Percentiles rank a stretch among this genome's conserved stretches.
These are phyloP conservation scores for Rutstroemia sp. DNA, from an alignment of 2,329 filamentous ascomycete genomes.

Conservation along the genomic window DNA sequence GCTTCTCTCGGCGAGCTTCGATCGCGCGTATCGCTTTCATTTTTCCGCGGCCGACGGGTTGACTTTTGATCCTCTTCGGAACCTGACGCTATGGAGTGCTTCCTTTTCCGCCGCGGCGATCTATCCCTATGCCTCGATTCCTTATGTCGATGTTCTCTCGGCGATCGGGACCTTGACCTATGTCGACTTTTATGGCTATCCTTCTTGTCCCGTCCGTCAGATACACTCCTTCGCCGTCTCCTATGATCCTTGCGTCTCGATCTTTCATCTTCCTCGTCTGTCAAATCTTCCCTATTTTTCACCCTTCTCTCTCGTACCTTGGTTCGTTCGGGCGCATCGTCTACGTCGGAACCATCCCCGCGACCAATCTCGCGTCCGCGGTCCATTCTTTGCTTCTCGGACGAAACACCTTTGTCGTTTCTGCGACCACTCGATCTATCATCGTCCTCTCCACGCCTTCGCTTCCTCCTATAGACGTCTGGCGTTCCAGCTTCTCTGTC, in stretches of 20 bases:
- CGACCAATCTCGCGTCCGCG: conserved; percentile 5
- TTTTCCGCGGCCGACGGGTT: not conserved
- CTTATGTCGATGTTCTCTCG: conserved; percentile 18
- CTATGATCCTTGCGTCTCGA: conserved; percentile 21
- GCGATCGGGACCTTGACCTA: conserved; percentile 21
- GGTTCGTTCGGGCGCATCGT: conserved; percentile 1
- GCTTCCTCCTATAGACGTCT: not conserved
- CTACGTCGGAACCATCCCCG: not conserved
- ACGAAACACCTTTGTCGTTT: not conserved
- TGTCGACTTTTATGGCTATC: conserved; percentile 16
- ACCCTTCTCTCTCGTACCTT: conserved; percentile 1
- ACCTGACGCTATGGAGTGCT: conserved; percentile 5
- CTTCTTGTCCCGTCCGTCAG: conserved; percentile 13
- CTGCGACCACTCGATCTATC: conserved; percentile 3
- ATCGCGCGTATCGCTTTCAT: conserved; percentile 1
- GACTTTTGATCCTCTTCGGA: not conserved
- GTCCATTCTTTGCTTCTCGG: not conserved
- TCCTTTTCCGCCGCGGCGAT: conserved; percentile 19
- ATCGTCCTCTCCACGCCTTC: conserved; percentile 1
- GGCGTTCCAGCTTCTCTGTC: not conserved
- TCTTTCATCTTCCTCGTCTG: conserved; percentile 5
- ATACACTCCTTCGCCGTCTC: conserved; percentile 27
- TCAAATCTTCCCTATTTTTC: conserved; percentile 2
- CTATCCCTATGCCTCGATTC: conserved; percentile 29
- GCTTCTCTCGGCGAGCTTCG: conserved; percentile 2